Base-by-base conservation (phyloP, 1,284 basidiomycete genomes). In the Golubevia sp. region DNA sequence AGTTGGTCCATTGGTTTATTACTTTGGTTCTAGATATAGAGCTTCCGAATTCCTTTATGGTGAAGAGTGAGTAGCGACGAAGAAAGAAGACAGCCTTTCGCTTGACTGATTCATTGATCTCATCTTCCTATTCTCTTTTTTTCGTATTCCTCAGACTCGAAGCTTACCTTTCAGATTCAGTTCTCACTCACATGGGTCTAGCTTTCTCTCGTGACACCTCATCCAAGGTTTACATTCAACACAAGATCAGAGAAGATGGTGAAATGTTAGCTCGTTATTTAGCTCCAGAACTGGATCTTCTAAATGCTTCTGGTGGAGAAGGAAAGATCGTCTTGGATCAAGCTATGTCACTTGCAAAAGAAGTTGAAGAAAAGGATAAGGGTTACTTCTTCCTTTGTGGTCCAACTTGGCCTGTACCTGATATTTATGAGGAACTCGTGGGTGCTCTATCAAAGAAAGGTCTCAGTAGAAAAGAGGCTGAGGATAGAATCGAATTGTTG, bases 351-450 rank as follows among this genome's bases (percentile, higher is more conserved):
- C 63, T 61, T 27, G n/a, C 34, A 7, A 18, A 24, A 26, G 48
- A 21, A 20, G 60, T 67, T 27, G 68, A 71, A 55, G 71, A 74
- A 21, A 63, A 73, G 59, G 69, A 56, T 44, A 48, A 76, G 55
- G 73, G 79, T 48, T 92, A 91, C 77, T 99, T 99, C 86, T 98
- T 96, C 85, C 88, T 99, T 57, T 98, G 97, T 85, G 97, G 97
- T 44, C 95, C 95, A 48, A 97, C 95, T 25, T 97, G 95, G 95
- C 96, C 96, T 25, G 95, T 98, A 18, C 94, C 96, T 3, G 97
- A 99, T 79, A 93, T 99, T 15, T 96, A 92, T 79, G 92, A 96
- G 85, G 92, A 95, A 0, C 87, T 99, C 56, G 90, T 95, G 20
- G 88, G 88, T 38, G 90, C 92, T 1, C 86, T 97, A 67, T 88